Evolutionary conservation across 306 rosid species (phyloP).

Genomic region (Vigna angularis): DNA sequence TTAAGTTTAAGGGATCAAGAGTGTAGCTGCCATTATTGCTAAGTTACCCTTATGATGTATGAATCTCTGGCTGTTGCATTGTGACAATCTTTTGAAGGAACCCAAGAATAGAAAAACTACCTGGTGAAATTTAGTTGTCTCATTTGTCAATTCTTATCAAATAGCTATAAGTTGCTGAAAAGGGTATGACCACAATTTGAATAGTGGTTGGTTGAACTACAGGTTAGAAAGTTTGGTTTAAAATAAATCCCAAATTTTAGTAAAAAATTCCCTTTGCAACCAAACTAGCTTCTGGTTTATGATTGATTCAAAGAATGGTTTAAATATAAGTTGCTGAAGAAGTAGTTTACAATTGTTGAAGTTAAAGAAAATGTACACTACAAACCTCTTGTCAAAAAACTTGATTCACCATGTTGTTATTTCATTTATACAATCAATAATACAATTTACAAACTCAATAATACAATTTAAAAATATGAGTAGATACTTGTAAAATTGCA

Average conservation of each 20-base stretch:
- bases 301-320: neutral
- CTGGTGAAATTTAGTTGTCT: neutral
- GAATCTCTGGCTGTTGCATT: constrained; percentile 25
- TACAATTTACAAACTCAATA: no score
- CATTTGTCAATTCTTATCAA: constrained; percentile 1
- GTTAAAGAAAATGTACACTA: neutral
- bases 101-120: neutral
- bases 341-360: neutral
- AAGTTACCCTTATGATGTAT: neutral
- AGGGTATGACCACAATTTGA: neutral
- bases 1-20: constrained; percentile 32
- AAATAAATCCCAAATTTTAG: constrained; percentile 12
- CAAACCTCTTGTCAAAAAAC: no score
- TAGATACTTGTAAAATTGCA: neutral
- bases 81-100: constrained; percentile 2
- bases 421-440: no score
- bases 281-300: neutral
- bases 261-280: neutral
- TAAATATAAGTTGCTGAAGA: neutral
- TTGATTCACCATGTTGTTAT: no score
- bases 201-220: constrained; percentile 21
- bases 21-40: constrained; percentile 1
- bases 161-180: neutral
- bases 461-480: neutral
- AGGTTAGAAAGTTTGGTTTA: constrained; percentile 28